Conservation (phyloP, 352 stramenopile genomes). For the Pythium plurisporium region DNA sequence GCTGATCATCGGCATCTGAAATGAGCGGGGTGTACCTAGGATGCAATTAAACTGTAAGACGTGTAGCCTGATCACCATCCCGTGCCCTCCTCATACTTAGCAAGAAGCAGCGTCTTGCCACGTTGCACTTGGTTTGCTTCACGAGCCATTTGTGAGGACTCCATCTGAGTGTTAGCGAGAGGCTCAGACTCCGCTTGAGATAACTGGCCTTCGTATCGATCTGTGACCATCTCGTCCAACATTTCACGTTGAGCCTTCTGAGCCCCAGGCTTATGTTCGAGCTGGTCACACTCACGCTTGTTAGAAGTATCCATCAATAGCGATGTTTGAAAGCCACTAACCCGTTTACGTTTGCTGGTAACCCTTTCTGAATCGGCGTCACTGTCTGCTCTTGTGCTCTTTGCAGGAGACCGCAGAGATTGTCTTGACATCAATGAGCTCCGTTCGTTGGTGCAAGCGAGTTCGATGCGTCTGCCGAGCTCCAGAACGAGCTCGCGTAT, state of each 20-base stretch:
- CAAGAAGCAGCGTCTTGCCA: constrained; percentile 9
- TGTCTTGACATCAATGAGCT: not conserved
- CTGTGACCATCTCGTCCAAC: not conserved
- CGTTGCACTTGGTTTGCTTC: not conserved
- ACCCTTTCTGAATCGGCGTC: constrained; percentile 8
- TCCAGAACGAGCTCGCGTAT: constrained; percentile 1
- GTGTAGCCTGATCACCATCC: too few species aligned
- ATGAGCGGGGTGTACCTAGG: constrained; percentile 37
- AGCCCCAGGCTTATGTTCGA: constrained; percentile 1
- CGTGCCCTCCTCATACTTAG: constrained; percentile 2
- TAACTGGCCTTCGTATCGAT: not conserved
- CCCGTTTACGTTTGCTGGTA: constrained; percentile 21
- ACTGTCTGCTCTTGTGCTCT: constrained; percentile 14
- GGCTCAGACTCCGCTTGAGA: not conserved
- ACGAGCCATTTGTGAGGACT: not conserved
- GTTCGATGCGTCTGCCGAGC: constrained; percentile 6
- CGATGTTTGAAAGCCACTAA: not conserved
- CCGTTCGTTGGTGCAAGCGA: not conserved
- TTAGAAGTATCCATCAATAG: not conserved
- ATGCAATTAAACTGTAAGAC: not conserved
- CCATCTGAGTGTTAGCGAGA: not conserved
- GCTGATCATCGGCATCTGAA: constrained; percentile 30
- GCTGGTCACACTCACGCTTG: not conserved
- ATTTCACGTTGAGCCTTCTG: not conserved
- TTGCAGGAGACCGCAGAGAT: constrained; percentile 6